Evolutionary conservation across 2,329 filamentous ascomycete genomes (phyloP).

Genomic region (Neoarthrinium moseri): DNA sequence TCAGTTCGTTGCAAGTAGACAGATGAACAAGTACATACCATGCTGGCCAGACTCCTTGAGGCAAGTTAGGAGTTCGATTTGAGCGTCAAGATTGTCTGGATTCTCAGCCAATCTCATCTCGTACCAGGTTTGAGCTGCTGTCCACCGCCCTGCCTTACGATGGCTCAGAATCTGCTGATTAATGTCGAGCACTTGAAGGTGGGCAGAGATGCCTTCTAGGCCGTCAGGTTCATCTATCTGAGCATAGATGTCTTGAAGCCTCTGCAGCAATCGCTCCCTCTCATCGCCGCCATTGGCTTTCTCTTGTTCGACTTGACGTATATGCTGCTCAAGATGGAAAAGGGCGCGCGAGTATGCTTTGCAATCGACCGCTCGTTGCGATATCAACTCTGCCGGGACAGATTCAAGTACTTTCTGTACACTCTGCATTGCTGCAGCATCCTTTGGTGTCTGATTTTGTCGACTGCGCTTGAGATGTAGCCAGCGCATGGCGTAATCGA

Average conservation of each 20-base stretch:
- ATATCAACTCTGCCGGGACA: slow-evolving; percentile 74
- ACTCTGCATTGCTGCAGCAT: slow-evolving; percentile 48
- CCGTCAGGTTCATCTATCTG: slow-evolving; percentile 98
- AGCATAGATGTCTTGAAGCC: slow-evolving; percentile 89
- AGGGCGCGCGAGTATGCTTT: slow-evolving; percentile 88
- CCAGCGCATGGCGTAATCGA: slow-evolving; percentile 93
- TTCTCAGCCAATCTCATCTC: slow-evolving; percentile 82
- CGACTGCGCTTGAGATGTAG: slow-evolving; percentile 68
- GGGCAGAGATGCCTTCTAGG: slow-evolving; percentile 88
- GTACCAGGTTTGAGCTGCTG: slow-evolving; percentile 96
- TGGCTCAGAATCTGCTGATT: slow-evolving; percentile 93
- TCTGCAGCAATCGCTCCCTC: slow-evolving; percentile 69
- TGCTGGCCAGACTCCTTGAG: slow-evolving; percentile 95
- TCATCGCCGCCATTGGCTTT: slow-evolving; percentile 47
- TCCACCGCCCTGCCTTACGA: slow-evolving; percentile 89
- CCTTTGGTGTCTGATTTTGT: slow-evolving; percentile 30
- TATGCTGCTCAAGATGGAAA: slow-evolving; percentile 93
- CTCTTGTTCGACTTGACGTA: slow-evolving; percentile 49
- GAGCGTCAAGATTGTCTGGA: slow-evolving; percentile 73
- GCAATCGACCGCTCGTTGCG: slow-evolving; percentile 86
- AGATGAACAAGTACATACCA: slow-evolving; percentile 40
- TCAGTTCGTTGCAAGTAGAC: neutral
- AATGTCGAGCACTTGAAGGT: slow-evolving; percentile 82
- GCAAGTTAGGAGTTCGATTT: slow-evolving; percentile 82
- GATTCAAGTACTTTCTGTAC: slow-evolving; percentile 52